Evolutionary conservation across 1,284 basidiomycete species (phyloP).

Genomic region (Ustilago shanxiensis): DNA sequence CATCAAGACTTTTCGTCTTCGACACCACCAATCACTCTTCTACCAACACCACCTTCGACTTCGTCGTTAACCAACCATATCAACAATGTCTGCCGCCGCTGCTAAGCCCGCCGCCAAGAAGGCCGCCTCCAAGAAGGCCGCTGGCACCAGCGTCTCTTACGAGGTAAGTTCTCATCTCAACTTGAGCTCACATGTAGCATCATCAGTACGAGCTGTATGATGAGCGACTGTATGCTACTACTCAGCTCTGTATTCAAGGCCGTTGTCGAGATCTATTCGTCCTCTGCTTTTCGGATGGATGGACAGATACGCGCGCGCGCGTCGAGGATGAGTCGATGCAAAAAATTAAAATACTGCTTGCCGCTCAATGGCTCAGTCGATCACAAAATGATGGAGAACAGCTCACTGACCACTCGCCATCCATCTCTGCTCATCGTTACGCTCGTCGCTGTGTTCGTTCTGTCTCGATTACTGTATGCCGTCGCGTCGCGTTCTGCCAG

Average conservation of each 20-base stretch:
- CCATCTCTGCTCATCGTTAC: conserved; percentile 3
- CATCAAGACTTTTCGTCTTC: conserved; percentile 29
- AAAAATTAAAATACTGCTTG: conserved; percentile 21
- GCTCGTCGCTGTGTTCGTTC: conserved; percentile 5
- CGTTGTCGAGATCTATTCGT: conserved; percentile 14
- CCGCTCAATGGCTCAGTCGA: conserved; percentile 20
- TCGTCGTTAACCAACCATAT: conserved; percentile 26
- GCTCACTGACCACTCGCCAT: conserved; percentile 15
- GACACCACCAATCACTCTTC: conserved; percentile 18
- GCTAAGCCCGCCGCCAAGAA: conserved; percentile 60
- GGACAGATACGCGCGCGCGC: conserved; percentile 37
- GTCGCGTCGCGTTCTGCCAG: conserved; percentile 48
- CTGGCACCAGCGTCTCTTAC: conserved; percentile 53
- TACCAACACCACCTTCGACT: conserved; percentile 38
- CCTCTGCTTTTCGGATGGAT: conserved; percentile 33
- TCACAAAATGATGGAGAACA: conserved; percentile 6
- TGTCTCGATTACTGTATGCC: neutral
- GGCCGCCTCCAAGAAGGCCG: conserved; percentile 60
- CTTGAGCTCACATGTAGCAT: neutral
- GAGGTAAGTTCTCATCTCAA: conserved; percentile 42
- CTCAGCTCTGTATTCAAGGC: neutral
- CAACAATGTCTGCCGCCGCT: conserved; percentile 56
- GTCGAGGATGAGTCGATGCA: conserved; percentile 9
- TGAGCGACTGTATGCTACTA: conserved; percentile 17
- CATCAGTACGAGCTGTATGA: neutral